Evolutionary conservation across 331 rosid species (phyloP).

Genomic region (Quercus tomentella): DNA sequence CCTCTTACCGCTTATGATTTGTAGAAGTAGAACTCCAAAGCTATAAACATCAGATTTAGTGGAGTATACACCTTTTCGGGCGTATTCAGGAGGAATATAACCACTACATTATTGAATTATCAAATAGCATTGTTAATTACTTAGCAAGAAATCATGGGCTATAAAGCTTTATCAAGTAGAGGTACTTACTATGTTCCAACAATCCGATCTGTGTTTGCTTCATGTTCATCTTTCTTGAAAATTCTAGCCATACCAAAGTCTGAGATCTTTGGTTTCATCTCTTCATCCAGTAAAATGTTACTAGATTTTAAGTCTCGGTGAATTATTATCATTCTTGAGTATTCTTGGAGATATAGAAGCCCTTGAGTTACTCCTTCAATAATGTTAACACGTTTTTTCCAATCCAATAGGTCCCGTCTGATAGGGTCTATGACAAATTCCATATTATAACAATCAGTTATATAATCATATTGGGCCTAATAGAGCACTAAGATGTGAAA

Average conservation of each 20-base stretch:
- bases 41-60: slow-evolving; percentile 3
- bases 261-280: slow-evolving; percentile 35
- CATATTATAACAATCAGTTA: not conserved
- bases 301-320: slow-evolving; percentile 41
- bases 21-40: slow-evolving; percentile 29
- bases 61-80: slow-evolving; percentile 25
- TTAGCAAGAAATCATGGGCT: not conserved
- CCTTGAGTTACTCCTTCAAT: slow-evolving; percentile 42
- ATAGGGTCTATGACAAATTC: slow-evolving; percentile 16
- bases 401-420: slow-evolving; percentile 13
- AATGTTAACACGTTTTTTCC: slow-evolving; percentile 24
- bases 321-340: slow-evolving; percentile 30
- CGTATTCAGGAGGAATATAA: slow-evolving; percentile 37
- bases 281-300: slow-evolving; percentile 28
- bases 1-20: slow-evolving; percentile 54
- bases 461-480: not conserved
- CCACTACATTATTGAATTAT: slow-evolving; percentile 17
- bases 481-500: no score
- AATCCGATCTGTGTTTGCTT: slow-evolving; percentile 37
- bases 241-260: slow-evolving; percentile 40
- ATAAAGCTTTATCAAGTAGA: not conserved
- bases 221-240: not conserved
- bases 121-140: not conserved
- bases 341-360: slow-evolving; percentile 42
- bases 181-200: slow-evolving; percentile 33